Evolutionary conservation across 2,329 filamentous ascomycete species (phyloP), one percentile per base, ranked within the genome.

Genomic region (Colletotrichum orbiculare): DNA sequence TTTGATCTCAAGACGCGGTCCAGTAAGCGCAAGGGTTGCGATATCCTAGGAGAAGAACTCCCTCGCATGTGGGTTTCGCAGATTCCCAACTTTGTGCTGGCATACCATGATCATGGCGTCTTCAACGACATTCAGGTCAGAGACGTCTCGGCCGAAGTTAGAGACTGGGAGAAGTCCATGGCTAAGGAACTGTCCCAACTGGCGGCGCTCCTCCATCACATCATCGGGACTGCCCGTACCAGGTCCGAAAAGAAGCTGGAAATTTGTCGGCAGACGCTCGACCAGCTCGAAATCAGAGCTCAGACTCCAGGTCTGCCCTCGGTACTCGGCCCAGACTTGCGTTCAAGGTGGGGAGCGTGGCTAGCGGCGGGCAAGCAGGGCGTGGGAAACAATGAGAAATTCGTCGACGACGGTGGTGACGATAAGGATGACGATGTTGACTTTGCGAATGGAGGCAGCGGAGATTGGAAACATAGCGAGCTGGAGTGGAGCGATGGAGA

Each of bases 1-100:
- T 80, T 83, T 50, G 81, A 83, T 39, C 72, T 83, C 64, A 83
- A 83, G 70, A 83, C 81, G 1, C 77, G 81, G 34, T 76, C 72
- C 17, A 58, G 69, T 6, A 56, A 64, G 1, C 69, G 68, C n/a
- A 64, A 67, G 13, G 65, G 68, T 4, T 70, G 71, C 2, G 72
- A 77, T 52, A 71, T 72, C 15, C 64, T 81, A 0, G 72, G 64
- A 10, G 68, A 76, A 4, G 76, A 82, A 47, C 68, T 83, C 9
- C 79, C 78, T 5, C 79, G 79, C 0, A 70, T 83, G 8, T 83
- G 81, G 81, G 61, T 79, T 1, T 61, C 74, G 0, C 80, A 80
- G 59, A 73, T 78, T 5, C 70, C 75, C 1, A 76, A 75, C 8
- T 77, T 83, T 43, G 69, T 83, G 35, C 68, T 82, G 2, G 81